Evolutionary conservation across 345 rosid genomes (phyloP), one percentile per base, ranked within the genome.

Genomic region (Hibiscus syriacus): DNA sequence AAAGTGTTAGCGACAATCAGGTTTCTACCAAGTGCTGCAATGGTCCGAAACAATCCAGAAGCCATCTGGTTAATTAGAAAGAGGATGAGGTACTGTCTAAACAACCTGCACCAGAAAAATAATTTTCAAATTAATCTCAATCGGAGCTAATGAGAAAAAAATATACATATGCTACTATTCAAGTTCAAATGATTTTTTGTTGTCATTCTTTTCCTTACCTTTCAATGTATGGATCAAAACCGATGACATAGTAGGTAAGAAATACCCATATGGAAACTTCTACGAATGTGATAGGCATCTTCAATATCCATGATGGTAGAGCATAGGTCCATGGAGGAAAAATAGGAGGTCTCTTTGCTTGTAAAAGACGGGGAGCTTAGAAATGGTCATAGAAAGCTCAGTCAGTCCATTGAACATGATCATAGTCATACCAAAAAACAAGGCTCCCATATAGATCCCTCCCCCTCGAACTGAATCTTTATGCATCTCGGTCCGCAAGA

Each of bases 361-460:
- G 86, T 82, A 92, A 66, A 92, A 90, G 55, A 90, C 86, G 2
- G 96, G 91, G 77, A 92, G 98, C 75, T 82, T 90, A 25, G 77
- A 78, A 38, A 92, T 82, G 50, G 92, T 85, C 89, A 92, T 81
- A 49, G 92, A 81, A 36, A 92, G 60, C 79, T 92, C 97, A 0
- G 93, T 30, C 84, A 82, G 74, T 38, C 98, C 91, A 55, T 80
- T 84, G 60, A 90, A 88, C 92, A 83, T 83, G 70, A 85, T 50
- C 69, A 69, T 74, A 68, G 55, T 53, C 25, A 84, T 65, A 26
- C 80, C 4, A 63, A 84, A 88, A 85, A 90, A 90, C 76, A 83
- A 72, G 66, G 96, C 89, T 12, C 98, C 97, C 1, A 66, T 30
- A 59, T 73, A 90, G 27, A 84, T 59, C 20, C 36, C 68, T 57